Evolutionary conservation across 2,329 filamentous ascomycete species (phyloP), one percentile per base, ranked within the genome.

Genomic region (Plectosphaerella plurivora): DNA sequence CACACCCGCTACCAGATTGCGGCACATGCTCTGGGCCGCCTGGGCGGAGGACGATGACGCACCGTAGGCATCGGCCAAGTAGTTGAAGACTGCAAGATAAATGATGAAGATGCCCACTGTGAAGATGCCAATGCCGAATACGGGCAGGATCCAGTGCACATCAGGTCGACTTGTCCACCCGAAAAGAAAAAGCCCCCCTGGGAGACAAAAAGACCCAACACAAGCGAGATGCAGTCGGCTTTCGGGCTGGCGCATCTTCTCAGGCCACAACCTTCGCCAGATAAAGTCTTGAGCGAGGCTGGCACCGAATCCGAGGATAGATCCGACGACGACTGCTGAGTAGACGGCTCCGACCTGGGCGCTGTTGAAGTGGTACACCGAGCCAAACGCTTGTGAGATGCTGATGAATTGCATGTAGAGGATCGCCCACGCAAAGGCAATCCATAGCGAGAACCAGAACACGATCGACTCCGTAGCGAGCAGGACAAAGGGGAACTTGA

Each of bases 51-150:
- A 84, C 3, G 85, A 83, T 60, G 86, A 88, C 1, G 77, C 75
- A 61, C 85, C 81, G 61, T 88, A 89, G 1, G 78, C 81, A 63
- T 88, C 85, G 3, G 84, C 84, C 4, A 88, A 70, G 58, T 87
- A 88, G 60, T 88, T 86, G 69, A 88, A 84, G 0, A 86, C 83
- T 1, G 84, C 82, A 1, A 89, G 73, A 60, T 86, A 87, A 47
- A 89, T 84, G 25, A 77, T 80, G 65, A 86, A 87, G 54, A 89
- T 87, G 42, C 86, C 78, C 65, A 88, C 82, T 0, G 83, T 86
- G 1, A 84, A 83, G 49, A 81, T 80, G 0, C 73, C 78, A 4
- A 89, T 73, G 0, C 81, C 84, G 5, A 89, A 66, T 0, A 79
- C 69, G 0, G 86, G 86, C 0, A 81, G 79, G 33, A 88, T 81